These are phyloP conservation scores for Rickenella mellea DNA, from an alignment of 768 basidiomycete genomes.

Conservation along the genomic window DNA sequence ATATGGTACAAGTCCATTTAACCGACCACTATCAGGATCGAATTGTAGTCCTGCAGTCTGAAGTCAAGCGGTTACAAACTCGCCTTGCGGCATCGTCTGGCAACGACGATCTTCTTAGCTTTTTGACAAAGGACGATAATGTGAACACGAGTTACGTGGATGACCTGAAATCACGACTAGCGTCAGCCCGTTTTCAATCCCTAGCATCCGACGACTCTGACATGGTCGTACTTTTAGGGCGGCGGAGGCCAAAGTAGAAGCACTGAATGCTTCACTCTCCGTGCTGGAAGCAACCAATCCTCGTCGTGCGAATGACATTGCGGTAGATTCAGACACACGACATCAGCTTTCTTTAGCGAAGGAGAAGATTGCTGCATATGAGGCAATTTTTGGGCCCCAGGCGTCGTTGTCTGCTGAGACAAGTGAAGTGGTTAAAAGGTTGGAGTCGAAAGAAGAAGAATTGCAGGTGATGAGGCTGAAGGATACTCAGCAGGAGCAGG, in stretches of 20 bases:
- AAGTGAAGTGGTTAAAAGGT: conserved; percentile 36
- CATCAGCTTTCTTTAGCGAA: conserved; percentile 36
- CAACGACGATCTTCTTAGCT: conserved; percentile 61
- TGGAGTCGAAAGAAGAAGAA: conserved; percentile 64
- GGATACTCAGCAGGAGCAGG: conserved; percentile 56
- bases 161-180: conserved; percentile 41
- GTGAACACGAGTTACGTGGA: conserved; percentile 44
- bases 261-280: background rate
- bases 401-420: conserved; percentile 51
- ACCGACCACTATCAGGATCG: conserved; percentile 43
- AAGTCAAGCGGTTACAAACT: conserved; percentile 63
- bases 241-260: background rate
- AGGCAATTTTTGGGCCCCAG: conserved; percentile 21
- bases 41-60: conserved; percentile 59
- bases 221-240: conserved; percentile 1
- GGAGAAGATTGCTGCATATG: conserved; percentile 24
- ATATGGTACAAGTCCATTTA: conserved; percentile 6
- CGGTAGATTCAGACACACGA: conserved; percentile 41
- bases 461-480: conserved; percentile 51
- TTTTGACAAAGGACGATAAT: conserved; percentile 50
- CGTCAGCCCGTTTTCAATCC: conserved; percentile 29
- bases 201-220: no score
- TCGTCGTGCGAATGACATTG: conserved; percentile 17
- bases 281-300: conserved; percentile 8
- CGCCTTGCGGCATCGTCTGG: conserved; percentile 67